Percentiles rank a stretch among this genome's conserved stretches.
Conservation (phyloP, 2,329 filamentous ascomycete species). For the Tolypocladium guangdongense region DNA sequence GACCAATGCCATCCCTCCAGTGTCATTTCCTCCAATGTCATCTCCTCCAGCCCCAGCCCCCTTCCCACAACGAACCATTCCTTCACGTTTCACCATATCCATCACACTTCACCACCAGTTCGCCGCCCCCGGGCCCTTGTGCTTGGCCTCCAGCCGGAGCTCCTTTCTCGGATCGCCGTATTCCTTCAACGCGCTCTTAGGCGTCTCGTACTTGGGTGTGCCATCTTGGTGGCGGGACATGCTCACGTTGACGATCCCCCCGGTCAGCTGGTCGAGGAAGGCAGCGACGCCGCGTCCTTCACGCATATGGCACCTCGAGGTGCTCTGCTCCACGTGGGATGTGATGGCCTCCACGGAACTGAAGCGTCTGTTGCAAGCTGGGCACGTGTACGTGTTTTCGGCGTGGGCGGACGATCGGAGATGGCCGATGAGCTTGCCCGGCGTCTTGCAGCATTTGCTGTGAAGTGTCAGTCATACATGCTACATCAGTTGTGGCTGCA, state of each 20-base stretch:
- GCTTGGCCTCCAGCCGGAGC: background rate
- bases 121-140: background rate
- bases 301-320: conserved; percentile 30
- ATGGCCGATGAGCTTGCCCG: conserved; percentile 25
- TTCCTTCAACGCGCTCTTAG: conserved; percentile 5
- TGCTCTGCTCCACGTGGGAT: conserved; percentile 36
- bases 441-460: conserved; percentile 30
- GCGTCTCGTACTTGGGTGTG: conserved; percentile 14
- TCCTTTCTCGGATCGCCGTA: background rate
- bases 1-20: too few relatives aligned
- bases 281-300: conserved; percentile 23
- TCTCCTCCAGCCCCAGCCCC: too few relatives aligned
- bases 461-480: background rate
- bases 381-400: conserved; percentile 26
- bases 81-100: background rate
- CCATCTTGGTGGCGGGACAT: conserved; percentile 12
- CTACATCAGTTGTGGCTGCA: background rate
- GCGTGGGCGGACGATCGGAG: conserved; percentile 32
- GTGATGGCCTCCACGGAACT: conserved; percentile 29
- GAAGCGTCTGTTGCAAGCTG: conserved; percentile 32
- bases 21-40: too few relatives aligned
- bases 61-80: background rate
- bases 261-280: conserved; percentile 21
- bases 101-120: background rate
- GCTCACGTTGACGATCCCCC: conserved; percentile 17